Conservation (phyloP, 78 protist species). For the Isochrysis galbana region DNA sequence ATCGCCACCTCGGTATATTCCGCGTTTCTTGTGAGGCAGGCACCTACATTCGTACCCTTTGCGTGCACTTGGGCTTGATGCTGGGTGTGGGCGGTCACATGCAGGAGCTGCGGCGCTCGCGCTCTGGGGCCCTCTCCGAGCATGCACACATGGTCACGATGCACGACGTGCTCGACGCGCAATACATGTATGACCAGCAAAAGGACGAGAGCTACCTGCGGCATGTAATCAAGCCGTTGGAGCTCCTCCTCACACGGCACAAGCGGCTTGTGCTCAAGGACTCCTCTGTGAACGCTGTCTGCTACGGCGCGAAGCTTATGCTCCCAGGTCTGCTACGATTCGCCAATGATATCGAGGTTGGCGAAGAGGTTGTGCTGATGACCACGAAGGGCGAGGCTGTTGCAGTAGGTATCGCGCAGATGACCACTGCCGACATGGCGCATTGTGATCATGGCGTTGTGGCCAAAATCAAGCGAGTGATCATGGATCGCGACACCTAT, state of each 20-base stretch:
- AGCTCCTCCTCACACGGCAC: constrained; percentile 84
- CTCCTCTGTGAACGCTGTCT: constrained; percentile 98
- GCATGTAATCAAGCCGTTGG: constrained; percentile 95
- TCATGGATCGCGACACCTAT: constrained; percentile 99
- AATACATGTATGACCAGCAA: constrained; percentile 82
- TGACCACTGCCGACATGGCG: constrained; percentile 94
- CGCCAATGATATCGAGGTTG: constrained; percentile 87
- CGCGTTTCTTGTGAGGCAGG: constrained; percentile 99
- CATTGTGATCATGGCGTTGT: constrained; percentile 97
- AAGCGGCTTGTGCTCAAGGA: constrained; percentile 99
- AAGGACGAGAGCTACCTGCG: constrained; percentile 76
- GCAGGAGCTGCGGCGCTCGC: constrained; percentile 95
- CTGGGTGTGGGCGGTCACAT: constrained; percentile 98
- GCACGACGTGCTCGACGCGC: constrained; percentile 99
- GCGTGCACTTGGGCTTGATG: constrained; percentile 98
- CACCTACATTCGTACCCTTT: constrained; percentile 99
- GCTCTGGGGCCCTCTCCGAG: constrained; percentile 92
- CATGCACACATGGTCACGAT: constrained; percentile 89
- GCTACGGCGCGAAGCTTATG: constrained; percentile 99
- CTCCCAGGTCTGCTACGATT: constrained; percentile 98
- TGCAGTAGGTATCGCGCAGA: constrained; percentile 96
- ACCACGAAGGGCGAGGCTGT: constrained; percentile 99
- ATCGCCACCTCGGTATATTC: constrained; percentile 92
- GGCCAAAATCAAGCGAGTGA: constrained; percentile 99
- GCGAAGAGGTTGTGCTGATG: constrained; percentile 96